Evolutionary conservation across 2,329 filamentous ascomycete genomes (phyloP).

Genomic region (Colletotrichum orchidophilum): DNA sequence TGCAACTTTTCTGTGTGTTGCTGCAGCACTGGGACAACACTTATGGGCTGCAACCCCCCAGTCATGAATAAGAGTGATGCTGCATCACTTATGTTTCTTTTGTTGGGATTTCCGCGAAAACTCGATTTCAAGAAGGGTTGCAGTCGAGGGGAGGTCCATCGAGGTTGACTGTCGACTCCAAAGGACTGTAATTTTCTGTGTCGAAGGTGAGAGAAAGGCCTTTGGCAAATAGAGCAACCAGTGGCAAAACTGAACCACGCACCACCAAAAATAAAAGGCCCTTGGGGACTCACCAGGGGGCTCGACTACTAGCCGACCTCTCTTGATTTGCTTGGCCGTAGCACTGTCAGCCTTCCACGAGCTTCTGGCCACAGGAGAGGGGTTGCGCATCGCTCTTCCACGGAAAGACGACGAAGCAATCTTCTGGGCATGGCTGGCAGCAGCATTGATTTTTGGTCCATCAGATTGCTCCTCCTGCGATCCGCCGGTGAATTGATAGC

Average conservation of each 20-base stretch:
- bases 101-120: background rate
- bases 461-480: background rate
- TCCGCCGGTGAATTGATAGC: background rate
- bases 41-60: background rate
- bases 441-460: background rate
- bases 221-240: background rate
- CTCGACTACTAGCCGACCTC: background rate
- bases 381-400: background rate
- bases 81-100: background rate
- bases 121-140: background rate
- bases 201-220: background rate
- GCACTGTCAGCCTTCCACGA: background rate
- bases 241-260: background rate
- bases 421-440: background rate
- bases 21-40: background rate
- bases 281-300: slow-evolving; percentile 1
- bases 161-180: background rate
- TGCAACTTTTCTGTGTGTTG: background rate
- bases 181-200: background rate
- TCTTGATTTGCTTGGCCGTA: background rate
- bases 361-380: background rate
- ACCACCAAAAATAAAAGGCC: slow-evolving; percentile 6
- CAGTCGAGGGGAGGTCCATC: background rate
- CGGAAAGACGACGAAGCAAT: background rate
- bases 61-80: background rate